Evolutionary conservation across 2,329 filamentous ascomycete genomes (phyloP).

Genomic region (Diplodia intermedia): DNA sequence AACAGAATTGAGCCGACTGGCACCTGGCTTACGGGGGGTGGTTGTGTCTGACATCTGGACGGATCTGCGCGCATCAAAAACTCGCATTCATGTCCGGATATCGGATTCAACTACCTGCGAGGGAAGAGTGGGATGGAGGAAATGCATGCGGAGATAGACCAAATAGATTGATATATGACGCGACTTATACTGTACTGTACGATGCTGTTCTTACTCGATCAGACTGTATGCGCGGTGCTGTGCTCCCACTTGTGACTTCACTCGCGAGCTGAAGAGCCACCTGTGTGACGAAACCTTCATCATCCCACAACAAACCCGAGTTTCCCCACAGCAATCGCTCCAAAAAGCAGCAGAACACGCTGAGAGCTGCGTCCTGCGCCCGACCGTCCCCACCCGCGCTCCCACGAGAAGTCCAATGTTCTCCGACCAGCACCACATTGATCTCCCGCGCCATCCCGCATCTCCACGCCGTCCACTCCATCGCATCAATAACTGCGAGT

Average conservation of each 20-base stretch:
- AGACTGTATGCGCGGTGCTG: not conserved
- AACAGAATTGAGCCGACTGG: no score
- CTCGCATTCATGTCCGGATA: no score
- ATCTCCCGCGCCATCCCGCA: not conserved
- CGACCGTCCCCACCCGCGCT: not conserved
- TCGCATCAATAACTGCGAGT: not conserved
- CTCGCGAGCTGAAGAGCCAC: not conserved
- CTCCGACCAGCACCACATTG: not conserved
- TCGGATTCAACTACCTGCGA: no score
- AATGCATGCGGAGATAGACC: not conserved
- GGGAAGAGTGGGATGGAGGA: not conserved
- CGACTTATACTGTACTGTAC: not conserved
- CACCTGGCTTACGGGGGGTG: no score
- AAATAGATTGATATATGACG: not conserved
- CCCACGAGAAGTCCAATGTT: not conserved
- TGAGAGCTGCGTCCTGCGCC: not conserved
- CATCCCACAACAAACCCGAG: not conserved
- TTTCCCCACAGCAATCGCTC: not conserved
- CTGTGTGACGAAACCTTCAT: not conserved
- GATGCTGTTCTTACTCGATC: not conserved
- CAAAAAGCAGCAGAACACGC: not conserved
- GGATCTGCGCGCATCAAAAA: no score
- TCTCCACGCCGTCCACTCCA: not conserved
- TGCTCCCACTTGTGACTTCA: not conserved
- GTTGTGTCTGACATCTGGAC: no score